Conservation (phyloP, 257 asterid species). For the Solanum microdontum region DNA sequence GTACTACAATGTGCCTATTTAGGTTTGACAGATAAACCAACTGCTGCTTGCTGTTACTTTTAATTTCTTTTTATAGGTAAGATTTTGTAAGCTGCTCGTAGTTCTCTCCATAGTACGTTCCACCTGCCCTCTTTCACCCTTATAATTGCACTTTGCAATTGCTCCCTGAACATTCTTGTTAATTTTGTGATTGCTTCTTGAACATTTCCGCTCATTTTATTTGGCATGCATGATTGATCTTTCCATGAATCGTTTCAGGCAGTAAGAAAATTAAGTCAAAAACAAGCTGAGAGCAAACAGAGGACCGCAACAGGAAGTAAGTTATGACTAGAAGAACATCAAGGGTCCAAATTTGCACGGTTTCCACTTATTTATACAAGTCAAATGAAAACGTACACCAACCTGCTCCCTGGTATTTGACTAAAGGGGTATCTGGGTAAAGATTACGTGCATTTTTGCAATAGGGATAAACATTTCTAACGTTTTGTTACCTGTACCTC, state of each 20-base stretch:
- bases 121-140: background rate
- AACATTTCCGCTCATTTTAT: background rate
- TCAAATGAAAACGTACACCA: background rate
- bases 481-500: background rate
- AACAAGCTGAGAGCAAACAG: background rate
- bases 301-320: background rate
- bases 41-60: background rate
- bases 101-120: background rate
- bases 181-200: background rate
- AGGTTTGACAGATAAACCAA: background rate
- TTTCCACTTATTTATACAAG: background rate
- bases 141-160: background rate
- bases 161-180: background rate
- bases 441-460: background rate
- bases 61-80: too few relatives aligned
- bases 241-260: background rate
- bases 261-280: background rate
- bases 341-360: background rate
- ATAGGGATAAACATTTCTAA: background rate
- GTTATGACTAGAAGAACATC: background rate
- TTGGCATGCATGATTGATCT: background rate
- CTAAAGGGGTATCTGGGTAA: background rate
- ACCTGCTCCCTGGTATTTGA: background rate
- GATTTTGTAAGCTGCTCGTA: background rate
- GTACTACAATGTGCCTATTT: background rate